These are phyloP conservation scores for Wallemia mellicola DNA, from an alignment of 1,284 basidiomycete species.

Conservation along the genomic window DNA sequence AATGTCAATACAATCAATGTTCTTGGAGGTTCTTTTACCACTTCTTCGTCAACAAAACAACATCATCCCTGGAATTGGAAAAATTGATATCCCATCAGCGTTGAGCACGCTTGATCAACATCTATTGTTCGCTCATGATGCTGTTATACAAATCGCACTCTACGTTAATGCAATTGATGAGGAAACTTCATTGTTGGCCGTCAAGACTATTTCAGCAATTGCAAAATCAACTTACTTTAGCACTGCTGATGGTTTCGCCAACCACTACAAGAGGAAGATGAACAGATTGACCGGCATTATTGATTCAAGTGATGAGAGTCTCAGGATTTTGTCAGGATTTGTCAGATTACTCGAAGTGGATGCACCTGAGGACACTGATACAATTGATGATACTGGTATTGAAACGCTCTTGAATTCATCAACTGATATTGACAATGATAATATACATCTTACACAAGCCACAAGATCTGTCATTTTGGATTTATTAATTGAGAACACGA, in stretches of 20 bases:
- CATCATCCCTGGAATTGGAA: slow-evolving; percentile 24
- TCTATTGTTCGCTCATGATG: slow-evolving; percentile 39
- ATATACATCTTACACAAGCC: slow-evolving; percentile 26
- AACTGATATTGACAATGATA: slow-evolving; percentile 12
- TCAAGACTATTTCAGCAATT: slow-evolving; percentile 47
- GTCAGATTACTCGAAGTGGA: slow-evolving; percentile 35
- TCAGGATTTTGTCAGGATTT: slow-evolving; percentile 57
- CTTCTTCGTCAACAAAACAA: slow-evolving; percentile 32
- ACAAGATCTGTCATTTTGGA: slow-evolving; percentile 56
- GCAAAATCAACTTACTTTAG: slow-evolving; percentile 23
- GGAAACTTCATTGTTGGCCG: slow-evolving; percentile 42
- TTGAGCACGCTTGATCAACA: slow-evolving; percentile 50
- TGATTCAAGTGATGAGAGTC: slow-evolving; percentile 52
- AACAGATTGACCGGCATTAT: slow-evolving; percentile 43
- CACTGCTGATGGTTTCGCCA: slow-evolving; percentile 15
- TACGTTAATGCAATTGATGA: slow-evolving; percentile 45
- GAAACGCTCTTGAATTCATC: slow-evolving; percentile 25
- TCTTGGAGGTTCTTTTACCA: slow-evolving; percentile 63
- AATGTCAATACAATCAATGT: slow-evolving; percentile 59
- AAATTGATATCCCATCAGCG: slow-evolving; percentile 20
- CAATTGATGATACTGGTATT: slow-evolving; percentile 20
- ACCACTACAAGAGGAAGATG: slow-evolving; percentile 14
- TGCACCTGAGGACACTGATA: slow-evolving; percentile 18
- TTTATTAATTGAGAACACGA: slow-evolving; percentile 49
- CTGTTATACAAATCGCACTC: slow-evolving; percentile 53